These are phyloP conservation scores for Zostera marina DNA, from an alignment of 116 monocot genomes.

Conservation along the genomic window DNA sequence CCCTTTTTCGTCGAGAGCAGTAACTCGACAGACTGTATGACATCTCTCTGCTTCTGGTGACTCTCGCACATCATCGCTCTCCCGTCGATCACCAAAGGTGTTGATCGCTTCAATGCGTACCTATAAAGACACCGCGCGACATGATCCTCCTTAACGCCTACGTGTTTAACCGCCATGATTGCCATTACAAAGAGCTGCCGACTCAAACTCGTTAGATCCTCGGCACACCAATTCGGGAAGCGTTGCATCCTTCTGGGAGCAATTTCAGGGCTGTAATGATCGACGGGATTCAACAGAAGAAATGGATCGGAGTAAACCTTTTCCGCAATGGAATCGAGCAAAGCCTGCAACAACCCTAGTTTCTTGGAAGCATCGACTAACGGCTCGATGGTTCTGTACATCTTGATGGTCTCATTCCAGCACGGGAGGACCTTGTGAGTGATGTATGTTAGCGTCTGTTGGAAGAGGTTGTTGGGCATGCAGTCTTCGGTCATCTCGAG, in stretches of 20 bases:
- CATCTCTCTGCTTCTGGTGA: slow-evolving; percentile 8
- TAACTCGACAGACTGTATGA: slow-evolving; percentile 17
- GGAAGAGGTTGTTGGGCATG: slow-evolving; percentile 26
- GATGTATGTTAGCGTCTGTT: slow-evolving; percentile 12
- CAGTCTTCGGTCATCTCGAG: slow-evolving; percentile 28
- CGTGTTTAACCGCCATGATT: not conserved
- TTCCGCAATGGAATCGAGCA: slow-evolving; percentile 15
- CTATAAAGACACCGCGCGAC: slow-evolving; percentile 14
- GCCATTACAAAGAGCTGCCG: slow-evolving; percentile 11
- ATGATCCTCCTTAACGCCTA: slow-evolving; percentile 1
- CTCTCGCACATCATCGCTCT: not conserved
- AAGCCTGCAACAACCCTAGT: slow-evolving; percentile 15
- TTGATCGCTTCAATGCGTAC: not conserved
- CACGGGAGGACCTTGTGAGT: slow-evolving; percentile 15
- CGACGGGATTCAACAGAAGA: slow-evolving; percentile 7
- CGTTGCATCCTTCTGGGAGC: slow-evolving; percentile 11
- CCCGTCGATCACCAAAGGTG: not conserved
- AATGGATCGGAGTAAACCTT: slow-evolving; percentile 17
- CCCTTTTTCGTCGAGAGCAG: slow-evolving; percentile 14
- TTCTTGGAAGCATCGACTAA: slow-evolving; percentile 6
- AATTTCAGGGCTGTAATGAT: not conserved
- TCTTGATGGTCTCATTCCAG: slow-evolving; percentile 32
- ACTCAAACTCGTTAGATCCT: slow-evolving; percentile 17
- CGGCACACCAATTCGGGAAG: not conserved
- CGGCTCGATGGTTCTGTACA: slow-evolving; percentile 6